Percentiles rank a stretch among this genome's conserved stretches.
Conservation (phyloP, 345 rosid species). For the Garcia nutans region DNA sequence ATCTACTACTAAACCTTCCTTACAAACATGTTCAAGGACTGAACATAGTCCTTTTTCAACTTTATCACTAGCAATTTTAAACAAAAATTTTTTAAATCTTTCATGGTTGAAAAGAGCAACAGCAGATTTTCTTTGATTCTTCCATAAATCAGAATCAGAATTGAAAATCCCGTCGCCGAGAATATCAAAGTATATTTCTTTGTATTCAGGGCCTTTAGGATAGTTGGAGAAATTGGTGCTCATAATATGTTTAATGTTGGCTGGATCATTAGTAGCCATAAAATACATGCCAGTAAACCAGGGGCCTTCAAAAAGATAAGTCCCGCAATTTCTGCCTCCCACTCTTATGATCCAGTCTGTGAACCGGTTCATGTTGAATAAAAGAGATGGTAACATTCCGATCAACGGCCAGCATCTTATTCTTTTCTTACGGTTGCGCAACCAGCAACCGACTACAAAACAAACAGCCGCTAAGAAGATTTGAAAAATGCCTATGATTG, state of each 20-base stretch:
- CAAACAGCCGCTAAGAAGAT: not conserved
- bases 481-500: not conserved
- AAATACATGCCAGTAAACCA: slow-evolving; percentile 36
- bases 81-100: slow-evolving; percentile 29
- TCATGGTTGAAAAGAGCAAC: slow-evolving; percentile 34
- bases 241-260: slow-evolving; percentile 55
- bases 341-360: slow-evolving; percentile 35
- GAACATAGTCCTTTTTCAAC: slow-evolving; percentile 44
- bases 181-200: slow-evolving; percentile 42
- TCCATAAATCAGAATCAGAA: slow-evolving; percentile 48
- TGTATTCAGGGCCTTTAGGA: slow-evolving; percentile 59
- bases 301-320: slow-evolving; percentile 40
- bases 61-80: slow-evolving; percentile 33
- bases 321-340: slow-evolving; percentile 26
- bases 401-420: slow-evolving; percentile 46
- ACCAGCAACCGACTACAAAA: not conserved
- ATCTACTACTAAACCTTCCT: slow-evolving; percentile 37
- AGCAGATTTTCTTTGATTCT: slow-evolving; percentile 41
- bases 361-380: slow-evolving; percentile 27
- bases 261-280: slow-evolving; percentile 48
- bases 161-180: slow-evolving; percentile 63
- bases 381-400: slow-evolving; percentile 55
- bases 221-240: slow-evolving; percentile 52
- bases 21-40: slow-evolving; percentile 40
- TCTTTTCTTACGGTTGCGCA: not conserved